A percentile compares a stretch with the other conserved stretches of the same genome.
These are phyloP conservation scores for Penicillium sp. DNA, from an alignment of 2,329 filamentous ascomycete species.

Conservation along the genomic window DNA sequence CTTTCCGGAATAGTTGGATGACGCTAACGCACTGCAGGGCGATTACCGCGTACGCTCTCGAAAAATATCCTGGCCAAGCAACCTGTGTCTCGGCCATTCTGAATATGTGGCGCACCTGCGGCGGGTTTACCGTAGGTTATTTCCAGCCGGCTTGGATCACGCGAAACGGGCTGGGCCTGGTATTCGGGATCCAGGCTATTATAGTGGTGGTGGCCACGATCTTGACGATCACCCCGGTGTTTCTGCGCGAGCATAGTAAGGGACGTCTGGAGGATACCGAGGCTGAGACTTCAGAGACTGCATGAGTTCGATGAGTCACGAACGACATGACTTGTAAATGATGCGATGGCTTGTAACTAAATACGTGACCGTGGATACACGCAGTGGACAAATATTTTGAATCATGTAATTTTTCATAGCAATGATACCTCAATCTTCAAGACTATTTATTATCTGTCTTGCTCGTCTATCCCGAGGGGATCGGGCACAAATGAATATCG, in stretches of 20 bases:
- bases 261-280: not conserved
- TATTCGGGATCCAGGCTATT: constrained; percentile 37
- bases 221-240: constrained; percentile 30
- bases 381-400: not conserved
- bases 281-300: not conserved
- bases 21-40: constrained; percentile 19
- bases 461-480: not conserved
- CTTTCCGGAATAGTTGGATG: no score
- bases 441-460: not conserved
- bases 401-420: not conserved
- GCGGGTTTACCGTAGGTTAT: constrained; percentile 41
- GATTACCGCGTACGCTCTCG: constrained; percentile 39
- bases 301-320: not conserved
- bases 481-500: not conserved
- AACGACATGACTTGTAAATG: not conserved
- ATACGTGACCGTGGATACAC: not conserved
- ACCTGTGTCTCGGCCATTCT: constrained; percentile 38
- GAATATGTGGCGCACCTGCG: constrained; percentile 42
- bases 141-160: constrained; percentile 40
- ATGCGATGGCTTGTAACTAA: not conserved
- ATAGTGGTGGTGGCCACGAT: constrained; percentile 28
- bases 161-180: constrained; percentile 31
- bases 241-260: constrained; percentile 11
- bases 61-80: constrained; percentile 37
- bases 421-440: not conserved